Evolutionary conservation across 1,284 basidiomycete species (phyloP).

Genomic region (Microbotryum lychnidis-dioicae): DNA sequence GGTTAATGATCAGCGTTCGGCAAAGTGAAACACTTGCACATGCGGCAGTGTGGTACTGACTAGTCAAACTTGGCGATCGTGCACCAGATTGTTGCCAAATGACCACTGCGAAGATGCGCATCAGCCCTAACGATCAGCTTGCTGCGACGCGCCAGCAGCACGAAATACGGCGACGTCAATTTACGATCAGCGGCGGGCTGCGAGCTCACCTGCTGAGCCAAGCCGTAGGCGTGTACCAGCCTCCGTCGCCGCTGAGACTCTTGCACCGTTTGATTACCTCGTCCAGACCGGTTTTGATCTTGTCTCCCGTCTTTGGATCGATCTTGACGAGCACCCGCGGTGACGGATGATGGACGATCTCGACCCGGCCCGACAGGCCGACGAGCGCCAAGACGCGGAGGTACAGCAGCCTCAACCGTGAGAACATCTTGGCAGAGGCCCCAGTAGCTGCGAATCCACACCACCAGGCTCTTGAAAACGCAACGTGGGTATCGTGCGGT

Average conservation of each 20-base stretch:
- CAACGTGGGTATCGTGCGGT: too few species aligned
- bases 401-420: too few species aligned
- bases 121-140: slow-evolving; percentile 11
- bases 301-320: background rate
- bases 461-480: too few species aligned
- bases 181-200: too few species aligned
- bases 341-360: too few species aligned
- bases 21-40: background rate
- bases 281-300: slow-evolving; percentile 9
- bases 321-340: slow-evolving; percentile 4
- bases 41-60: background rate
- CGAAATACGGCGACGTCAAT: too few species aligned
- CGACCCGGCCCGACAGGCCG: too few species aligned
- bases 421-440: too few species aligned
- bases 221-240: slow-evolving; percentile 30
- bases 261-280: slow-evolving; percentile 25
- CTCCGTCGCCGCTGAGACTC: slow-evolving; percentile 17
- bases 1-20: background rate
- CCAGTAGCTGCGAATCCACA: too few species aligned
- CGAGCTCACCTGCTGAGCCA: slow-evolving; percentile 26
- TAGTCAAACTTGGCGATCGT: slow-evolving; percentile 59
- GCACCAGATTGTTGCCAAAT: slow-evolving; percentile 27
- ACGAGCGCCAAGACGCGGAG: too few species aligned
- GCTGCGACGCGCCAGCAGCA: background rate
- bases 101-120: slow-evolving; percentile 9